phyloP scores from a whole-genome alignment of 129 eudicot genomes.

The Tagetes erecta region DNA sequence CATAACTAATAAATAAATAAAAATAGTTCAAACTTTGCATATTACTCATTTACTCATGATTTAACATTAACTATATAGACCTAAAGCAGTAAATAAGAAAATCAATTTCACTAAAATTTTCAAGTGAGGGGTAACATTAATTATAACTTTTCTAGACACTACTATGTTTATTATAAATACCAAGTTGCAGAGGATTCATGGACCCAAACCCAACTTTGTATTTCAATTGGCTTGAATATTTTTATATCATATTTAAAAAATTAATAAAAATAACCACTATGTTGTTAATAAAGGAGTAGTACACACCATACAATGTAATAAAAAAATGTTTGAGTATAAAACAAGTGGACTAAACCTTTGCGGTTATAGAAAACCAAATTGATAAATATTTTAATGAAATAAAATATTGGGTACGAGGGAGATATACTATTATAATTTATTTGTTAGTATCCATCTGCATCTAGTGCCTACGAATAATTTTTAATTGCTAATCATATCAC shows the following conservation, averaged over 20 bases:
- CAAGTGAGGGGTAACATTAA: too few species aligned
- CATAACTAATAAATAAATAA: too few species aligned
- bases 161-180: too few species aligned
- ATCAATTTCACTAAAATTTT: too few species aligned
- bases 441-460: conserved; percentile 14
- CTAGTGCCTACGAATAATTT: conserved; percentile 9
- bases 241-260: not conserved
- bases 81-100: too few species aligned
- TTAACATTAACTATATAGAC: too few species aligned
- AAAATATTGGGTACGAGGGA: conserved; percentile 19
- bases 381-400: conserved; percentile 10
- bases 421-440: conserved; percentile 18
- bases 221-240: too few species aligned
- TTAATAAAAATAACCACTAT: not conserved
- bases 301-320: conserved; percentile 1
- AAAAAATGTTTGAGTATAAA: not conserved
- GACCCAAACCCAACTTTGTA: too few species aligned
- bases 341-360: not conserved
- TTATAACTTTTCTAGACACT: too few species aligned
- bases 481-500: not conserved
- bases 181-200: not conserved
- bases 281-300: not conserved
- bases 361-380: conserved; percentile 4
- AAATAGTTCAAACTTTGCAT: too few species aligned
- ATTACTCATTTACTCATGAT: too few species aligned